Evolutionary conservation across 371 early-diverging fungal genomes (phyloP), one percentile per base, ranked within the genome.

Genomic region (Pancytospora epiphaga): DNA sequence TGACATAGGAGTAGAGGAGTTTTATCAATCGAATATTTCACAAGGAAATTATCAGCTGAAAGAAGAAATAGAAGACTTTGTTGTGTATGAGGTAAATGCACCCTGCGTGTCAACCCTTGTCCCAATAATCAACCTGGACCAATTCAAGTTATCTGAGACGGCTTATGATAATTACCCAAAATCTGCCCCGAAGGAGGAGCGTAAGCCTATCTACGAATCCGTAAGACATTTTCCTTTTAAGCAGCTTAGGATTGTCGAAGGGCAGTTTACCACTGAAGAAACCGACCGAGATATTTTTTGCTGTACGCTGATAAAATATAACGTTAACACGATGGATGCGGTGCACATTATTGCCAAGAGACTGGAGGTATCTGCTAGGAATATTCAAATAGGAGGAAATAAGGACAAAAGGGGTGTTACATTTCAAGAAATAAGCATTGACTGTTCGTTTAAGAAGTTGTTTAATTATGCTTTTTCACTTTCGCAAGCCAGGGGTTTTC

Each of bases 401-500:
- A 98, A 98, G 80, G 98, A 98, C 82, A 89, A 89, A 66, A 87
- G 94, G 40, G 96, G 88, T 0, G 83, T 95, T 52, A 98, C 95
- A 0, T 85, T 86, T 40, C 98, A 98, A 79, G 80, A 85, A 54
- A 86, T 92, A 54, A 88, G 91, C 9, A 87, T 86, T 4, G 29
- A 58, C 39, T 60, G 68, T 9, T 60, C 63, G 0, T 77, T 75
- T 66, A 49, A 66, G 22, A 69, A 58, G 22, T 56, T 80, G n/a
- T 60, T 67, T 43, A 54, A 58, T 32, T 69, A 67, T 39, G 70
- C 68, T 0, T 38, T 57, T 32, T 36, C 54, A 27, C 33, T 70
- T 9, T 58, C 27, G 4, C 19, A 43, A 2, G 40, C 34, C 22
- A 25, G 37, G 1, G 25, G 49, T 32, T 6, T 30, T 18, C 22